These are phyloP conservation scores for Mycena vitilis DNA, from an alignment of 768 basidiomycete genomes.

Conservation along the genomic window DNA sequence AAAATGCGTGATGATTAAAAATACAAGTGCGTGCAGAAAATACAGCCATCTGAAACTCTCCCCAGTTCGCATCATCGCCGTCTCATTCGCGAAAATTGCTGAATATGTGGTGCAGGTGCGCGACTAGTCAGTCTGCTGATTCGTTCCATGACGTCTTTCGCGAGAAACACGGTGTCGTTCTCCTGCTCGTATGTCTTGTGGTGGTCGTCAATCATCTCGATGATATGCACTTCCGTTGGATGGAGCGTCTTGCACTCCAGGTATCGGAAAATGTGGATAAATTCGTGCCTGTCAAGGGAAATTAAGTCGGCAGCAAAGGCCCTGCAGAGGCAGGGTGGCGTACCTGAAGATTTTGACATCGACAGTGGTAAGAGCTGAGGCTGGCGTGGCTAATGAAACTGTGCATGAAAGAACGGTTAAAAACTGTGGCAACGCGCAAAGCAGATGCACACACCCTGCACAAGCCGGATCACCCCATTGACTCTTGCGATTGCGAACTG, in stretches of 20 bases:
- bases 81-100: slow-evolving; percentile 32
- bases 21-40: slow-evolving; percentile 31
- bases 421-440: not conserved
- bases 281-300: slow-evolving; percentile 60
- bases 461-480: slow-evolving; percentile 63
- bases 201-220: slow-evolving; percentile 62
- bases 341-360: slow-evolving; percentile 61
- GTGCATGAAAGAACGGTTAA: slow-evolving; percentile 9
- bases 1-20: slow-evolving; percentile 23
- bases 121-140: slow-evolving; percentile 52
- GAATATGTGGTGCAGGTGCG: slow-evolving; percentile 12
- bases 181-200: slow-evolving; percentile 68
- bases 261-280: slow-evolving; percentile 73
- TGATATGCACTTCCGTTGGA: slow-evolving; percentile 61
- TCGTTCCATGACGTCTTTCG: slow-evolving; percentile 60
- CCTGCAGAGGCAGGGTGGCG: not conserved
- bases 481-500: slow-evolving; percentile 71
- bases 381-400: slow-evolving; percentile 55
- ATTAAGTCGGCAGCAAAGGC: not conserved
- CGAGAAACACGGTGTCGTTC: slow-evolving; percentile 68
- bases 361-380: slow-evolving; percentile 57
- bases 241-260: slow-evolving; percentile 58
- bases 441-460: slow-evolving; percentile 69
- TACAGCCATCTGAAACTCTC: slow-evolving; percentile 15
- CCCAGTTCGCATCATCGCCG: slow-evolving; percentile 15